Percentiles rank a stretch among this genome's conserved stretches.
These are phyloP conservation scores for Pestalotiopsis sp. DNA, from an alignment of 2,329 filamentous ascomycete species.

Conservation along the genomic window DNA sequence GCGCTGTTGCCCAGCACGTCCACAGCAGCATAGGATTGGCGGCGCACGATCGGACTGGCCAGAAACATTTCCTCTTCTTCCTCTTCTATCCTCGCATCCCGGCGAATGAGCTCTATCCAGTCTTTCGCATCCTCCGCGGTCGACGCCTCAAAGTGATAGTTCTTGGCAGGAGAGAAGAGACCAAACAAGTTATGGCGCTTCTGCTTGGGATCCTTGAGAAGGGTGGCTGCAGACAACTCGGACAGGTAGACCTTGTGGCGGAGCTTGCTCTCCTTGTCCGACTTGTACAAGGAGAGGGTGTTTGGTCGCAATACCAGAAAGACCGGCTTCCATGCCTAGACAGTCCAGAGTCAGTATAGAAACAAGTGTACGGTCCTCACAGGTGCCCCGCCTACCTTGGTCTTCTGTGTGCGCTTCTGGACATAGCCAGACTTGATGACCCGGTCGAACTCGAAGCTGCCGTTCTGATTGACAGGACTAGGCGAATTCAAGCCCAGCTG, in stretches of 20 bases:
- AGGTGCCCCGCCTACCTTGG: slow-evolving; percentile 64
- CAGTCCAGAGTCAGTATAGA: neutral
- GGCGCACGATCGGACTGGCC: slow-evolving; percentile 63
- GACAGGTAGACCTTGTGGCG: slow-evolving; percentile 85
- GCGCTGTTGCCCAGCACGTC: slow-evolving; percentile 23
- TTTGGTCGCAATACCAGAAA: slow-evolving; percentile 91
- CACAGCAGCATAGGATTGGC: slow-evolving; percentile 43
- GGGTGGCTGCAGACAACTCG: slow-evolving; percentile 87
- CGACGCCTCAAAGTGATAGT: slow-evolving; percentile 84
- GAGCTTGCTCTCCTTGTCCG: slow-evolving; percentile 85
- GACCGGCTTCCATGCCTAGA: slow-evolving; percentile 83
- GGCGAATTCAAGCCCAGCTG: slow-evolving; percentile 65
- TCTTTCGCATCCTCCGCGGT: slow-evolving; percentile 75
- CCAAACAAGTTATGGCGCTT: slow-evolving; percentile 88
- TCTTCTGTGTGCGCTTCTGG: slow-evolving; percentile 88
- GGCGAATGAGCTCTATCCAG: slow-evolving; percentile 83
- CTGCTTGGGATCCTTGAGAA: slow-evolving; percentile 86
- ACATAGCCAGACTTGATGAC: slow-evolving; percentile 89
- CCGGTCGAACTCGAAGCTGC: slow-evolving; percentile 93
- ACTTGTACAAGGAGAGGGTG: slow-evolving; percentile 89
- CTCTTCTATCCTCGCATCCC: slow-evolving; percentile 81
- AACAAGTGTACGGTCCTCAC: no score
- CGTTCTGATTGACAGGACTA: slow-evolving; percentile 90
- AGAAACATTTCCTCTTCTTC: slow-evolving; percentile 84
- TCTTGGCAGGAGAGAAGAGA: slow-evolving; percentile 86